These are phyloP conservation scores for Suillus weaverae DNA, from an alignment of 768 basidiomycete genomes.

Conservation along the genomic window DNA sequence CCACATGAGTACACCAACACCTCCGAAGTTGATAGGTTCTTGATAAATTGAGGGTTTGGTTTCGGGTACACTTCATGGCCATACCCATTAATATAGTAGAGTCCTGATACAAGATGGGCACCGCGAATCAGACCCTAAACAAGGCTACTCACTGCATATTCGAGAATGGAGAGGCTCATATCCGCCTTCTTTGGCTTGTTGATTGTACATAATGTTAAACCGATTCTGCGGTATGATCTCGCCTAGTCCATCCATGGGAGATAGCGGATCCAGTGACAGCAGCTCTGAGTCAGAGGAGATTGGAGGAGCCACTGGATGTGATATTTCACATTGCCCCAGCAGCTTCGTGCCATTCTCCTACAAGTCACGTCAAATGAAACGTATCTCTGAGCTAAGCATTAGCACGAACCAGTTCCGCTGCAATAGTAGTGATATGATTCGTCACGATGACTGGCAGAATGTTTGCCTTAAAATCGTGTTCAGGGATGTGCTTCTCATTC, in stretches of 20 bases:
- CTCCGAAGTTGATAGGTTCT: conserved; percentile 57
- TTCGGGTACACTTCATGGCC: conserved; percentile 90
- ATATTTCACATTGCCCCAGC: conserved; percentile 92
- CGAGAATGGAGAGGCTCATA: conserved; percentile 59
- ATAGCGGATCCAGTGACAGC: conserved; percentile 38
- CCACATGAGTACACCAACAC: conserved; percentile 90
- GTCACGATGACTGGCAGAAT: conserved; percentile 92
- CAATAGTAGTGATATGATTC: conserved; percentile 94
- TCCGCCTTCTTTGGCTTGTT: conserved; percentile 45
- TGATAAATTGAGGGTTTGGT: conserved; percentile 80
- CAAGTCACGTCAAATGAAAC: conserved; percentile 9
- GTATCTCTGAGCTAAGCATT: not conserved
- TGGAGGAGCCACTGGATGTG: conserved; percentile 64
- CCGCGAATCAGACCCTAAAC: conserved; percentile 6
- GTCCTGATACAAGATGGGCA: conserved; percentile 40
- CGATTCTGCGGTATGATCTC: conserved; percentile 41
- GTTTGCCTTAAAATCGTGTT: conserved; percentile 48
- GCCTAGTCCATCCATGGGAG: conserved; percentile 56
- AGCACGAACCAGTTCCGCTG: conserved; percentile 71
- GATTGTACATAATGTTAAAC: conserved; percentile 68
- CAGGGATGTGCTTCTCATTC: conserved; percentile 6
- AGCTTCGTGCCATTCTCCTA: conserved; percentile 76
- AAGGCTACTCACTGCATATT: conserved; percentile 56
- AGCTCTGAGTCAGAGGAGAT: conserved; percentile 29
- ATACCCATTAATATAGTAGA: conserved; percentile 90